Conservation (phyloP, 768 basidiomycete species). For the Rubroboletus pulcherrimus region DNA sequence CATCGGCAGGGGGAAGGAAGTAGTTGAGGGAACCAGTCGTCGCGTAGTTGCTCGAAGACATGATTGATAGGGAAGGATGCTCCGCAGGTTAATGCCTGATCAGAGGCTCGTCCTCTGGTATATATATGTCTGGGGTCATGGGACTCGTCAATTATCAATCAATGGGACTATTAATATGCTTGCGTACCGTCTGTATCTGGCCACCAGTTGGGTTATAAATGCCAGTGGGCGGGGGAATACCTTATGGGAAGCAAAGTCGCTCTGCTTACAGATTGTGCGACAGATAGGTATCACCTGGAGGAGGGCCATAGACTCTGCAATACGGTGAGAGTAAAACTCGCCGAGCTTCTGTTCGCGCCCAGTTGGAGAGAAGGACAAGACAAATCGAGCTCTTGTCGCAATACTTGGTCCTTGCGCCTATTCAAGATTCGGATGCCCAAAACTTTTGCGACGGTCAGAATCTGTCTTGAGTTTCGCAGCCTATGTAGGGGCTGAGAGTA, state of each 20-base stretch:
- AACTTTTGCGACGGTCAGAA: neutral
- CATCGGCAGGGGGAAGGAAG: slow-evolving; percentile 16
- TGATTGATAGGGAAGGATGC: neutral
- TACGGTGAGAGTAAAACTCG: neutral
- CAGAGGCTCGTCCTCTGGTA: slow-evolving; percentile 19
- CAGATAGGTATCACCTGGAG: neutral
- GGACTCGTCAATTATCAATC: neutral
- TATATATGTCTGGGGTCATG: slow-evolving; percentile 25
- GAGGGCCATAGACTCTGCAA: neutral
- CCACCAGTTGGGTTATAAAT: slow-evolving; percentile 1
- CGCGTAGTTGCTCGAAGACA: slow-evolving; percentile 13
- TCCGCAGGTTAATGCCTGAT: slow-evolving; percentile 30
- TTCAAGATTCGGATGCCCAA: neutral
- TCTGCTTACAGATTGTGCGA: neutral
- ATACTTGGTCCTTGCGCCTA: neutral
- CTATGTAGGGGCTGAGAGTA: neutral
- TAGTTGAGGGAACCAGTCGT: slow-evolving; percentile 21
- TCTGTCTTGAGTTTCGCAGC: neutral
- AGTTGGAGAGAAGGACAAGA: neutral
- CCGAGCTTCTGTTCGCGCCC: neutral
- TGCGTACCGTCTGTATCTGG: neutral
- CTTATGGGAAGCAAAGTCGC: neutral
- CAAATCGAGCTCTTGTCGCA: neutral
- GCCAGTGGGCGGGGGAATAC: neutral
- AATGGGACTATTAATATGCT: neutral